Evolutionary conservation across 2,329 filamentous ascomycete genomes (phyloP).

Genomic region (Fusarium sulawesiense): DNA sequence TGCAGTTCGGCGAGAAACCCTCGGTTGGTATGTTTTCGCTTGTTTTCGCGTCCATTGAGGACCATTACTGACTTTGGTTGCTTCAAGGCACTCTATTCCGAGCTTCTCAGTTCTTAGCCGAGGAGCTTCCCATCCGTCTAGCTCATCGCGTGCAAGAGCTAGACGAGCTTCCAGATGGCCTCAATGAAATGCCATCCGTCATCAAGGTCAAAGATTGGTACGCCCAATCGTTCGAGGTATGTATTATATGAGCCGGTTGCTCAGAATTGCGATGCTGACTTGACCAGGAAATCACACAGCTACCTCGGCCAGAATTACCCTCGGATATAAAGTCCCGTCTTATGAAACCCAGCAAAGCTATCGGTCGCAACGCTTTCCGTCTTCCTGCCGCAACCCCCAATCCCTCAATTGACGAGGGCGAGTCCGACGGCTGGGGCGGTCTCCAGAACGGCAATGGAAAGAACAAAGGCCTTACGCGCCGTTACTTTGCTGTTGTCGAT

Average conservation of each 20-base stretch:
- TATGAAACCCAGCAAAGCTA: constrained; percentile 70
- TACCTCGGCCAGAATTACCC: constrained; percentile 81
- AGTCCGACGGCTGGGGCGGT: constrained; percentile 73
- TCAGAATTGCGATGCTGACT: constrained; percentile 18
- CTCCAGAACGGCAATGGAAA: constrained; percentile 58
- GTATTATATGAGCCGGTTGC: background rate
- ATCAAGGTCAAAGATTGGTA: constrained; percentile 98
- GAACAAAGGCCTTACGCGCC: constrained; percentile 62
- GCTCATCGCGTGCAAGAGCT: constrained; percentile 97
- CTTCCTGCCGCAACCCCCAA: constrained; percentile 88
- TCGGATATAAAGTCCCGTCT: constrained; percentile 82
- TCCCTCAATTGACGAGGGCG: constrained; percentile 86
- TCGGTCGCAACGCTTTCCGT: constrained; percentile 70
- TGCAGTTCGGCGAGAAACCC: constrained; percentile 95
- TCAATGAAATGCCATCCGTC: constrained; percentile 98
- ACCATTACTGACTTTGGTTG: constrained; percentile 16
- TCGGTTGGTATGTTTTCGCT: constrained; percentile 84
- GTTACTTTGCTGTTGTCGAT: constrained; percentile 92
- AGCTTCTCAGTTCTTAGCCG: constrained; percentile 96
- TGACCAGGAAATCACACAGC: constrained; percentile 85
- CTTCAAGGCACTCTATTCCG: constrained; percentile 88
- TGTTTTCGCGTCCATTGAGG: constrained; percentile 85
- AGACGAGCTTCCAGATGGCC: constrained; percentile 88
- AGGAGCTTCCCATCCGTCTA: constrained; percentile 95
- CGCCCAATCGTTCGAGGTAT: constrained; percentile 97